Evolutionary conservation across 2,329 filamentous ascomycete species (phyloP).

Genomic region (Stagonosporopsis tanaceti): DNA sequence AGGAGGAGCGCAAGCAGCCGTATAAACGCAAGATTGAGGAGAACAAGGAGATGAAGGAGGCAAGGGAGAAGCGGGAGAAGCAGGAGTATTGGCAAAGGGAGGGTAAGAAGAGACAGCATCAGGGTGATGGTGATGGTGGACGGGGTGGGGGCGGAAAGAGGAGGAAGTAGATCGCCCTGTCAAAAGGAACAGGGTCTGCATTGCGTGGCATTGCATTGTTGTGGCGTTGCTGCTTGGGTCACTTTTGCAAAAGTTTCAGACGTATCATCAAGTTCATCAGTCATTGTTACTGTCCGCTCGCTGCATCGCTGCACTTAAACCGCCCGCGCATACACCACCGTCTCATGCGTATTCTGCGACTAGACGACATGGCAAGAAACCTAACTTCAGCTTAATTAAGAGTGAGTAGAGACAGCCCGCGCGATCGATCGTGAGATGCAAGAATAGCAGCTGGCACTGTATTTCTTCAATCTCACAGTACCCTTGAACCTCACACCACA

Average conservation of each 20-base stretch:
- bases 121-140: slow-evolving; percentile 57
- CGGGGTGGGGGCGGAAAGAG: slow-evolving; percentile 49
- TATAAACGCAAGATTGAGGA: slow-evolving; percentile 86
- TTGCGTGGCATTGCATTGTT: slow-evolving; percentile 14
- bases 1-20: slow-evolving; percentile 83
- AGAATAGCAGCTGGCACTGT: too few relatives aligned
- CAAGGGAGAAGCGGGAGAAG: slow-evolving; percentile 87
- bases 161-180: slow-evolving; percentile 31
- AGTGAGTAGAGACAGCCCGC: too few relatives aligned
- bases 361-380: too few relatives aligned
- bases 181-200: not conserved
- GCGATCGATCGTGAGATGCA: too few relatives aligned
- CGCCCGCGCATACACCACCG: too few relatives aligned
- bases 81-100: slow-evolving; percentile 94
- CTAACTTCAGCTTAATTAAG: too few relatives aligned
- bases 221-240: not conserved
- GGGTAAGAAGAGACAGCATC: slow-evolving; percentile 76
- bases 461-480: too few relatives aligned
- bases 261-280: too few relatives aligned
- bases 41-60: slow-evolving; percentile 82
- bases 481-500: too few relatives aligned
- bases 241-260: not conserved
- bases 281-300: too few relatives aligned
- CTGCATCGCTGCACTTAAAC: too few relatives aligned
- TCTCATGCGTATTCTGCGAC: too few relatives aligned